These are phyloP conservation scores for Sugiyamaella boreocaroliniensis DNA, from an alignment of 805 yeast genomes.

Conservation along the genomic window DNA sequence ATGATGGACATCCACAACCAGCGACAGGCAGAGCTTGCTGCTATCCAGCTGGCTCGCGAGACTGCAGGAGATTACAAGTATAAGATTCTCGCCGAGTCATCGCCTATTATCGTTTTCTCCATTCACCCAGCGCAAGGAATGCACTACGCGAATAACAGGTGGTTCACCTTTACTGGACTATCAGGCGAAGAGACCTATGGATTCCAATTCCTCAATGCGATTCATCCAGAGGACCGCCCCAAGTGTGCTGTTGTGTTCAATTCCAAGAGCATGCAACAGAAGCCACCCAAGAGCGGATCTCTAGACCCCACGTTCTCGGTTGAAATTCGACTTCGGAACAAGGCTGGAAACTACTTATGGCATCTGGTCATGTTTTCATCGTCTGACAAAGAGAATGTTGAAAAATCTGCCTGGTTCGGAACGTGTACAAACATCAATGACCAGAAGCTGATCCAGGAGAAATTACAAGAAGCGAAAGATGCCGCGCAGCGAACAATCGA, in stretches of 20 bases:
- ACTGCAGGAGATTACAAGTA: constrained; percentile 29
- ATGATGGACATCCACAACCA: constrained; percentile 31
- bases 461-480: constrained; percentile 30
- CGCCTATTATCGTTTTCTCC: constrained; percentile 30
- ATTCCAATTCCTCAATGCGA: constrained; percentile 24
- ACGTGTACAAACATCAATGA: constrained; percentile 32
- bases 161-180: constrained; percentile 28
- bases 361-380: constrained; percentile 26
- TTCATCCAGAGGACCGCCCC: constrained; percentile 30
- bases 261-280: constrained; percentile 4
- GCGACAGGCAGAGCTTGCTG: constrained; percentile 27
- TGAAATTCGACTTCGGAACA: constrained; percentile 25
- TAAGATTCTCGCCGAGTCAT: constrained; percentile 28
- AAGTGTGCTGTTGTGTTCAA: constrained; percentile 19
- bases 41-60: constrained; percentile 23
- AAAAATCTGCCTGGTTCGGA: constrained; percentile 27
- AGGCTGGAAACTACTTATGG: constrained; percentile 27
- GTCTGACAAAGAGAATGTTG: constrained; percentile 13
- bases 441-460: constrained; percentile 30
- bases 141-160: constrained; percentile 28
- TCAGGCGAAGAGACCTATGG: constrained; percentile 22
- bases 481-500: constrained; percentile 32
- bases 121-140: constrained; percentile 25
- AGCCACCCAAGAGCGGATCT: constrained; percentile 5
- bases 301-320: constrained; percentile 14